Evolutionary conservation across 1,284 basidiomycete genomes (phyloP).

Genomic region (Marasmius oreades): DNA sequence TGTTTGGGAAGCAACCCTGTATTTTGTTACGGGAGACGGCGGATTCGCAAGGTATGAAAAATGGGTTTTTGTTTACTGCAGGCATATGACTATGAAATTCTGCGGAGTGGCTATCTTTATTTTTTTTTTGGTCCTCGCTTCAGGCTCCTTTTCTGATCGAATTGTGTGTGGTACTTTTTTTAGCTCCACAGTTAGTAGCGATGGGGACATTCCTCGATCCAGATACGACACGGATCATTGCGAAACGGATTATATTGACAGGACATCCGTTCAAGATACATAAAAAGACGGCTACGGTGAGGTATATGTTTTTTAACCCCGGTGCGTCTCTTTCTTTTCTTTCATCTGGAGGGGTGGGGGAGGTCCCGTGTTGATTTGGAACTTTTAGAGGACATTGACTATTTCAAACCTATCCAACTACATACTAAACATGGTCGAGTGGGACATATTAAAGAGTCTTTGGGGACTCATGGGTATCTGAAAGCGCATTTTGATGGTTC

Average conservation of each 20-base stretch:
- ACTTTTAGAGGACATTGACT: constrained; percentile 89
- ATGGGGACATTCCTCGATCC: constrained; percentile 87
- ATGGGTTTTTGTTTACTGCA: no score
- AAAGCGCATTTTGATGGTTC: constrained; percentile 97
- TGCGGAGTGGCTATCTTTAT: no score
- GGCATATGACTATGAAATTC: no score
- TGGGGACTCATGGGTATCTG: constrained; percentile 99
- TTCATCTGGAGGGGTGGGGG: not conserved
- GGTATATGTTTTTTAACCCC: constrained; percentile 98
- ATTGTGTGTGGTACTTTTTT: constrained; percentile 8
- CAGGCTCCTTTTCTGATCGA: no score
- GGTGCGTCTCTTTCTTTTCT: constrained; percentile 39
- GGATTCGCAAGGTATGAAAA: constrained; percentile 65
- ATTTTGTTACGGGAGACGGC: constrained; percentile 67
- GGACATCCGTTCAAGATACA: constrained; percentile 98
- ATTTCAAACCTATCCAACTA: constrained; percentile 92
- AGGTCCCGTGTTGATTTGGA: no score
- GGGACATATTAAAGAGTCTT: constrained; percentile 90
- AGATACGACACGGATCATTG: constrained; percentile 88
- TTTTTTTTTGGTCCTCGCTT: no score
- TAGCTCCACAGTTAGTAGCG: constrained; percentile 84
- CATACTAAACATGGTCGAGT: constrained; percentile 90
- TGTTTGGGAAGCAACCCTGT: constrained; percentile 85
- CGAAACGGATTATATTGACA: constrained; percentile 91
- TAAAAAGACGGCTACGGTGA: constrained; percentile 95